Percentiles rank a stretch among this genome's conserved stretches.
These are phyloP conservation scores for Calocybe indica DNA, from an alignment of 768 basidiomycete species.

Conservation along the genomic window DNA sequence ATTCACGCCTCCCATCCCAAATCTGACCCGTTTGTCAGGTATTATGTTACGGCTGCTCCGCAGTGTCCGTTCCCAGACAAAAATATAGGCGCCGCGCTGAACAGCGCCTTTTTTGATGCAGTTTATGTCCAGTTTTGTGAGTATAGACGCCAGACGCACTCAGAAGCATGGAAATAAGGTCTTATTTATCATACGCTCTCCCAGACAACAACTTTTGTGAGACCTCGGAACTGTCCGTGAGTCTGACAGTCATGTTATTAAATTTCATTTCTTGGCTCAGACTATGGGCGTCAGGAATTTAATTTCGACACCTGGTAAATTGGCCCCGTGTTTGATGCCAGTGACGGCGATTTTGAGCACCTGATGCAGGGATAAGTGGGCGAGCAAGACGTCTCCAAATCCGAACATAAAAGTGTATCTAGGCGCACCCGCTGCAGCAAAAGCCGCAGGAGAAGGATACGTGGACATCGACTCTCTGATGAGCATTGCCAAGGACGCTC, in stretches of 20 bases:
- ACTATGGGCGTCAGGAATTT: constrained; percentile 29
- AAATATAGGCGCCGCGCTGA: constrained; percentile 51
- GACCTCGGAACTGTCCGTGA: constrained; percentile 29
- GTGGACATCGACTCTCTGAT: constrained; percentile 38
- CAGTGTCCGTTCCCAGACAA: constrained; percentile 70
- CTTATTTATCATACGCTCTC: constrained; percentile 4
- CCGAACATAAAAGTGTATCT: constrained; percentile 53
- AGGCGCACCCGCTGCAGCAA: constrained; percentile 47
- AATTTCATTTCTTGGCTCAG: constrained; percentile 1
- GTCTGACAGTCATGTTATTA: constrained; percentile 7
- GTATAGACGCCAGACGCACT: constrained; percentile 9
- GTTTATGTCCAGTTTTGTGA: constrained; percentile 67
- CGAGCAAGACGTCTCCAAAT: constrained; percentile 52
- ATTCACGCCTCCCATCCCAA: not conserved
- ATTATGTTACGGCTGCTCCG: constrained; percentile 57
- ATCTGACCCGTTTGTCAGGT: constrained; percentile 27
- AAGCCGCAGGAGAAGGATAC: constrained; percentile 49
- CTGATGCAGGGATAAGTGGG: constrained; percentile 49
- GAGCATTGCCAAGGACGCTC: constrained; percentile 35
- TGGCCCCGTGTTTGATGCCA: not conserved
- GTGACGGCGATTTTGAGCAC: not conserved
- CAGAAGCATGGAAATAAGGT: not conserved
- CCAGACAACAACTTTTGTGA: constrained; percentile 56
- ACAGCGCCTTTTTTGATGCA: constrained; percentile 60
- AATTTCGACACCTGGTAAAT: constrained; percentile 42